Base-by-base conservation (phyloP, 2,329 filamentous ascomycete species). In the Aspergillus sp. region DNA sequence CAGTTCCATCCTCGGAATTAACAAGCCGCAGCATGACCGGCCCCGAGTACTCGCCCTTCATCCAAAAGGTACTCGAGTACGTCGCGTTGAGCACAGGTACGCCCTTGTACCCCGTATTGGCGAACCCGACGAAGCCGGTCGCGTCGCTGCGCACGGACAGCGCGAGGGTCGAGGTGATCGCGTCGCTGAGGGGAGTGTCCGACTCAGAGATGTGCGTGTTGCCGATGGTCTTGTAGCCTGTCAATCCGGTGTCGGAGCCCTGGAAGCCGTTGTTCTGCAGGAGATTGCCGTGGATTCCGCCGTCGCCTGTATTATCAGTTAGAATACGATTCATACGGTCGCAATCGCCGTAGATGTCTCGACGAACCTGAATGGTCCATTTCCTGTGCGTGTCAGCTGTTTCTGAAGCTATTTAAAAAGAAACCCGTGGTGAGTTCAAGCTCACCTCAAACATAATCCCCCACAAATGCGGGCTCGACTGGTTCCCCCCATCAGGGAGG, bases 31-130 rank as follows among this genome's bases (percentile, higher is more conserved):
- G 30, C 6, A 64, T 68, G 44, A 70, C 50, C 0, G 36, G 56
- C 2, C 69, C 68, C 0, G 54, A 58, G 44, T 73, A 73, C 15
- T 67, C 54, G 2, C 69, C 71, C 53, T 59, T 65, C 62, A 74
- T 70, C 63, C 66, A 74, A 52, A 74, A 74, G 9, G 65, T 64
- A 22, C 60, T 66, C 12, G 57, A 64, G 32, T 74, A 74, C 1
- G 61, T 65, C 18, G 60, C 61, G 0, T 64, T 59, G 17, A 58
- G 59, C n/a, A 72, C 68, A 0, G 69, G 67, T 12, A 72, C 62
- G 1, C 70, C 71, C 5, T 62, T 64, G 36, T 70, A 73, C 9
- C 69, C 82, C 53, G 75, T 69, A 55, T 87, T 77, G 34, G 80
- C 76, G 36, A 81, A 71, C 1, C 74, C 75, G 39, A 72, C 67